phyloP scores from a whole-genome alignment of 1,139 yeast genomes.

The Taphrina wiesneri region DNA sequence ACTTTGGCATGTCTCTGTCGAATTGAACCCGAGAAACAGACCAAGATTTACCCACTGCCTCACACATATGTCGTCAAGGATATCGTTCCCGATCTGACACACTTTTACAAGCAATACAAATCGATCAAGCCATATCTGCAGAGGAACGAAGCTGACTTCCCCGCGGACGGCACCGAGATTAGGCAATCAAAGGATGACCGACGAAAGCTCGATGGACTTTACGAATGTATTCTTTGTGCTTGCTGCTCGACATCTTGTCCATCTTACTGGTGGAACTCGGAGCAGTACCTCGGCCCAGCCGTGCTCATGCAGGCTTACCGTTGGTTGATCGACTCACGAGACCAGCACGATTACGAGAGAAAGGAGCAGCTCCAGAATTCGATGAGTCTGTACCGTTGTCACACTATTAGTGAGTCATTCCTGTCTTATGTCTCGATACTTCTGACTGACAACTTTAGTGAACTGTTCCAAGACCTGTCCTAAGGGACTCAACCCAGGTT shows the following conservation, averaged over 20 bases:
- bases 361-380: slow-evolving; percentile 91
- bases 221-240: slow-evolving; percentile 97
- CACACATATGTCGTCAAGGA: slow-evolving; percentile 98
- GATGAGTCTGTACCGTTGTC: slow-evolving; percentile 98
- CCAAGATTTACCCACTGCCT: slow-evolving; percentile 93
- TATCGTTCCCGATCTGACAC: slow-evolving; percentile 95
- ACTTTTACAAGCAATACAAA: slow-evolving; percentile 96
- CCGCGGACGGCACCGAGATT: slow-evolving; percentile 93
- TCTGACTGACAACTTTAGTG: slow-evolving; percentile 13
- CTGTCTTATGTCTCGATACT: background rate
- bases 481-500: slow-evolving; percentile 97
- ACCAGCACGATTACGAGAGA: slow-evolving; percentile 79
- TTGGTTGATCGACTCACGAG: slow-evolving; percentile 97
- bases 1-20: slow-evolving; percentile 95
- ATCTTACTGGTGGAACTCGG: slow-evolving; percentile 99
- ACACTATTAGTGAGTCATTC: slow-evolving; percentile 52
- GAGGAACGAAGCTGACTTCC: slow-evolving; percentile 55
- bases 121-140: slow-evolving; percentile 96
- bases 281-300: slow-evolving; percentile 97
- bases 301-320: slow-evolving; percentile 98
- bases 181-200: slow-evolving; percentile 90
- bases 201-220: slow-evolving; percentile 92
- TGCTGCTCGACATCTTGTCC: slow-evolving; percentile 99
- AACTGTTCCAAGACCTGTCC: slow-evolving; percentile 69
- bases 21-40: slow-evolving; percentile 71